A percentile compares a stretch with the other conserved stretches of the same genome.
phyloP scores from a whole-genome alignment of 169 alveolate genomes.

The Plasmodium malariae region DNA sequence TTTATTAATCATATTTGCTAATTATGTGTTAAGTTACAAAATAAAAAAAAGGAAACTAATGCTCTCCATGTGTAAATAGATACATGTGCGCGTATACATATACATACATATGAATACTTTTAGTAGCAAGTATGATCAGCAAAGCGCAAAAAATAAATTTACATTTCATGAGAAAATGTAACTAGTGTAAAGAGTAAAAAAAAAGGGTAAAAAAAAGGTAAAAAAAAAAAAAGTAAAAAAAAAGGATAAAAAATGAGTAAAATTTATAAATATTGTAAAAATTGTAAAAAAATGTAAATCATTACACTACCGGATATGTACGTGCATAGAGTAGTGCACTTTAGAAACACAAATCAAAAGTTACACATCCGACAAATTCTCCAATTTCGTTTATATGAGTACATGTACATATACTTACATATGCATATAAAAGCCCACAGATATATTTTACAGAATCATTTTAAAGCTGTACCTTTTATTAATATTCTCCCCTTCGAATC shows the following conservation, averaged over 20 bases:
- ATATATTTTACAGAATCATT: background rate
- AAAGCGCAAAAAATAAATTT: background rate
- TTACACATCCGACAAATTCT: background rate
- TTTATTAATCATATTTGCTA: background rate
- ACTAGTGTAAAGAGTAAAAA: background rate
- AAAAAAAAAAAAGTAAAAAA: too few species aligned
- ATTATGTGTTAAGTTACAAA: background rate
- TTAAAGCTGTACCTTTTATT: slow-evolving; percentile 35
- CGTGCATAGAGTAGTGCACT: background rate
- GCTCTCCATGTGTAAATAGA: background rate
- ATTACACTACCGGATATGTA: background rate
- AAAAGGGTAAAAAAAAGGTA: background rate
- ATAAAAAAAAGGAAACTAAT: background rate
- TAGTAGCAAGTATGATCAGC: background rate
- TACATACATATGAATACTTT: too few species aligned
- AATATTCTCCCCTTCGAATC: slow-evolving; percentile 70
- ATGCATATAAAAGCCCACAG: background rate
- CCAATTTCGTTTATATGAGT: background rate
- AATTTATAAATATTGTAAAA: too few species aligned
- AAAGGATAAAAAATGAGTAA: too few species aligned
- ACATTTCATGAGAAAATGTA: background rate
- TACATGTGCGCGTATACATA: background rate
- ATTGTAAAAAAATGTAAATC: background rate
- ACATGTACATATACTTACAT: background rate
- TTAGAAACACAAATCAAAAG: background rate